Percentiles rank a stretch among this genome's conserved stretches.
phyloP scores from a whole-genome alignment of 2,329 filamentous ascomycete species.

The Neopestalotiopsis clavispora region DNA sequence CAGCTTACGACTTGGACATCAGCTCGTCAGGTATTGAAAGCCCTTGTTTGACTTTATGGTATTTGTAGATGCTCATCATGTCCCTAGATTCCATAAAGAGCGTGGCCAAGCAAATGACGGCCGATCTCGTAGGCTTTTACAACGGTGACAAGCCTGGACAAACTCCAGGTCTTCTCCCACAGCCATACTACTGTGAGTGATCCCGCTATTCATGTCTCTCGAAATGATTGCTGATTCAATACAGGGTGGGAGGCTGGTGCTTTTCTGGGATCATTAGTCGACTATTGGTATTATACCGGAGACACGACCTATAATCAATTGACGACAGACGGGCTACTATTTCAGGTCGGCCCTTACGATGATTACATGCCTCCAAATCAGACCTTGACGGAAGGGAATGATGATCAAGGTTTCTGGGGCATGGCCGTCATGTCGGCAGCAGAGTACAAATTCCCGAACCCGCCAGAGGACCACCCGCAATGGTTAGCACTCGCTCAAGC shows the following conservation, averaged over 20 bases:
- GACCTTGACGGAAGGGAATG: constrained; percentile 71
- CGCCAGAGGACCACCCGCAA: constrained; percentile 59
- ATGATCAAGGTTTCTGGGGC: constrained; percentile 78
- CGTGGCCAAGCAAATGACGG: constrained; percentile 54
- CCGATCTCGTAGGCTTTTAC: constrained; percentile 56
- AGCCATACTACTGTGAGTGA: constrained; percentile 59
- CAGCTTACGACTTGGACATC: constrained; percentile 33
- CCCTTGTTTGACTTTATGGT: background rate
- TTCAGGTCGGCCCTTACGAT: constrained; percentile 72
- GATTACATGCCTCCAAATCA: constrained; percentile 82
- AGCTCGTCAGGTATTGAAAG: constrained; percentile 30
- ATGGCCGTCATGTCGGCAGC: constrained; percentile 73
- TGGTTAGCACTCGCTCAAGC: constrained; percentile 78
- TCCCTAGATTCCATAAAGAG: constrained; percentile 53
- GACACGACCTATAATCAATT: constrained; percentile 74
- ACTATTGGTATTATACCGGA: constrained; percentile 86
- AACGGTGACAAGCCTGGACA: constrained; percentile 54
- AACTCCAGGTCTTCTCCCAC: constrained; percentile 55
- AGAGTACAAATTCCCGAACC: constrained; percentile 70
- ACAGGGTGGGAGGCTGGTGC: constrained; percentile 76
- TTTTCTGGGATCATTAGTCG: constrained; percentile 72
- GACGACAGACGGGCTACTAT: constrained; percentile 70
- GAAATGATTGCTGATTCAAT: background rate
- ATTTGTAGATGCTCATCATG: background rate
- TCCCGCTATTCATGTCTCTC: too few species aligned